Evolutionary conservation across 2,329 filamentous ascomycete species (phyloP).

Genomic region (Alternaria longipes): DNA sequence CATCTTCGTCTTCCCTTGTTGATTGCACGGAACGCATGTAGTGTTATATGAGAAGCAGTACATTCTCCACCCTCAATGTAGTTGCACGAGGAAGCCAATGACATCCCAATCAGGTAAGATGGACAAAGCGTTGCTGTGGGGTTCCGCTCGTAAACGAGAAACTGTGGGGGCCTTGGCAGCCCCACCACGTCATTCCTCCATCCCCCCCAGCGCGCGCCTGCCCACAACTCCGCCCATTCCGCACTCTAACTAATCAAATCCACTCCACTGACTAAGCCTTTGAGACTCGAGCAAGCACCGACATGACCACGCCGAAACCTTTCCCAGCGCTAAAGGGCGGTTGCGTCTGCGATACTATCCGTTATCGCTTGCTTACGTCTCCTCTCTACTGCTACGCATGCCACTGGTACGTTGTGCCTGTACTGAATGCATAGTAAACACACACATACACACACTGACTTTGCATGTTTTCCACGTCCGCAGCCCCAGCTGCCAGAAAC

Average conservation of each 20-base stretch:
- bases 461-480: no score
- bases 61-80: no score
- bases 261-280: neutral
- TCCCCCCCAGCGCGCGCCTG: neutral
- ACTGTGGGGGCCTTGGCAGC: no score
- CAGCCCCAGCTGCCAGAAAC: conserved; percentile 36
- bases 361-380: conserved; percentile 38
- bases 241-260: neutral
- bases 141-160: no score
- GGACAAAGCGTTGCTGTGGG: no score
- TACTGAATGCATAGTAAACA: no score
- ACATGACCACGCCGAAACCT: conserved; percentile 16
- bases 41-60: no score
- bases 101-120: no score
- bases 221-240: neutral
- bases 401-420: conserved; percentile 29
- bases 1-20: no score
- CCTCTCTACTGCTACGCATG: conserved; percentile 45
- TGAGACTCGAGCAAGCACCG: neutral
- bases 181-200: neutral
- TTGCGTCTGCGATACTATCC: conserved; percentile 36
- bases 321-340: conserved; percentile 44
- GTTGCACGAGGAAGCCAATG: no score
- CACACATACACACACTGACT: no score
- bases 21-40: no score